phyloP scores from a whole-genome alignment of 208 protist genomes.

The Naegleria fowleri region DNA sequence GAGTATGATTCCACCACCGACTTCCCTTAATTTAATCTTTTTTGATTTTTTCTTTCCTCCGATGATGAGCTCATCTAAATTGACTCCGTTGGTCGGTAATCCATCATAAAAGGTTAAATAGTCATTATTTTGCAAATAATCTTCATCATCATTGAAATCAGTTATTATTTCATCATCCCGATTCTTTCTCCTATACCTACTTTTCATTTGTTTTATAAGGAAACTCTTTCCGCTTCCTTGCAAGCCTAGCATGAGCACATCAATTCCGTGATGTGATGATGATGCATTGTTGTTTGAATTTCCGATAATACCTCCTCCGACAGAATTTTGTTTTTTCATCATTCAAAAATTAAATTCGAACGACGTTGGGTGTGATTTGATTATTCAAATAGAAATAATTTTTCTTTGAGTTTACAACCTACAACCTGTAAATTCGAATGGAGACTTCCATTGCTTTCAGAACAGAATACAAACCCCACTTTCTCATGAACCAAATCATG shows the following conservation, averaged over 20 bases:
- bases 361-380: too few relatives aligned
- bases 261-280: not conserved
- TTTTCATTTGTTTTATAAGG: slow-evolving; percentile 21
- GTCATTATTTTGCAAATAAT: not conserved
- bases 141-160: not conserved
- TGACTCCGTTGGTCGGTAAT: not conserved
- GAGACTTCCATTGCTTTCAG: too few relatives aligned
- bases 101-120: not conserved
- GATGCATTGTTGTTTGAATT: not conserved
- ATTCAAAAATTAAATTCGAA: too few relatives aligned
- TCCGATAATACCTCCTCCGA: not conserved
- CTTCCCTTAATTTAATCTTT: not conserved
- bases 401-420: too few relatives aligned
- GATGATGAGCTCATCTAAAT: not conserved
- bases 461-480: too few relatives aligned
- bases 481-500: too few relatives aligned
- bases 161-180: not conserved
- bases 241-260: not conserved
- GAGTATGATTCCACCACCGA: not conserved
- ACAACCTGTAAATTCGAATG: too few relatives aligned
- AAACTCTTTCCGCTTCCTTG: not conserved
- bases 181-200: not conserved
- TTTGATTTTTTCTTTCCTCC: not conserved
- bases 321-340: too few relatives aligned
- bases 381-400: too few relatives aligned